Evolutionary conservation across 805 yeast species (phyloP).

Genomic region (Saccharomycopsis amapae): DNA sequence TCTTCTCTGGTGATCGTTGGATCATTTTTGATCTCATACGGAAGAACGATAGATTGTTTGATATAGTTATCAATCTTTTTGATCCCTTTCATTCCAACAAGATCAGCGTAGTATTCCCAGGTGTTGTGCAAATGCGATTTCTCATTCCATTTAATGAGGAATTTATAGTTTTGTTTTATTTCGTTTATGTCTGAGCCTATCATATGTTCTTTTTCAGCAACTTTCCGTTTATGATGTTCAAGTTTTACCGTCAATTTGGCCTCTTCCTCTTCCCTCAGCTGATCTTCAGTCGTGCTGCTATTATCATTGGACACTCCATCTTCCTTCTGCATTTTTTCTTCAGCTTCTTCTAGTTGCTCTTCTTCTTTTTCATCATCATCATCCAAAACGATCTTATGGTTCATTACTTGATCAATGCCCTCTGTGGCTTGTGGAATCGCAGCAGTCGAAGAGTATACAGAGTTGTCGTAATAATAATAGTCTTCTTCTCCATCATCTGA

Average conservation of each 20-base stretch:
- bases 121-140: conserved; percentile 90
- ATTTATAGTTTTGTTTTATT: conserved; percentile 54
- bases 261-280: conserved; percentile 7
- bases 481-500: conserved; percentile 21
- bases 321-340: conserved; percentile 23
- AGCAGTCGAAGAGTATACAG: background rate
- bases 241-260: conserved; percentile 23
- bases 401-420: conserved; percentile 44
- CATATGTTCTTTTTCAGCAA: conserved; percentile 30
- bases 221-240: conserved; percentile 21
- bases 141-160: conserved; percentile 78
- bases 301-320: background rate
- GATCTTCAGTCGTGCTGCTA: background rate
- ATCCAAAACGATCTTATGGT: conserved; percentile 40
- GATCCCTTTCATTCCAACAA: conserved; percentile 58
- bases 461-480: conserved; percentile 22
- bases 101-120: conserved; percentile 67
- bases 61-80: conserved; percentile 88
- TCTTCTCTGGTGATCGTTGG: conserved; percentile 85
- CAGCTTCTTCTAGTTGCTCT: conserved; percentile 21
- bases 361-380: conserved; percentile 24
- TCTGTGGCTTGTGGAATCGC: conserved; percentile 12
- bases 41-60: conserved; percentile 64
- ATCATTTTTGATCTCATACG: conserved; percentile 70
- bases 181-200: conserved; percentile 35